phyloP scores from a whole-genome alignment of 2,329 filamentous ascomycete species.

The Tolypocladium tundrense region DNA sequence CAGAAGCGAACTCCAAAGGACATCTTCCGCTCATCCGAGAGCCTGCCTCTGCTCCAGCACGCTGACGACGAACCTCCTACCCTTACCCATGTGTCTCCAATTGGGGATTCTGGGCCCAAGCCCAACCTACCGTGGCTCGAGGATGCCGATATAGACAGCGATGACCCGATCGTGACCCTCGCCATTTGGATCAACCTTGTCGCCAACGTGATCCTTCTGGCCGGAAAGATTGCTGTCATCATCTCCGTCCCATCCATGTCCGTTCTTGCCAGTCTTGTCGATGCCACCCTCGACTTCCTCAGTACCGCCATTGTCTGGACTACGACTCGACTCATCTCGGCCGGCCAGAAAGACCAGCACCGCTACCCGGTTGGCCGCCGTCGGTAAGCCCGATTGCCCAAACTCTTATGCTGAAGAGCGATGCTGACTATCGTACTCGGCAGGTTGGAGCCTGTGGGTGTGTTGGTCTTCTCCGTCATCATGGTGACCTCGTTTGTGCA shows the following conservation, averaged over 20 bases:
- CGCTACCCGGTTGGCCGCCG: conserved; percentile 70
- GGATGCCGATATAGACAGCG: conserved; percentile 61
- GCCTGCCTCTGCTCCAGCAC: conserved; percentile 50
- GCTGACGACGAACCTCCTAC: conserved; percentile 34
- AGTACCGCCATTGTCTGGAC: conserved; percentile 73
- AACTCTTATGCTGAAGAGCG: not conserved
- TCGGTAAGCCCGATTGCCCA: conserved; percentile 20
- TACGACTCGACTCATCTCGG: conserved; percentile 60
- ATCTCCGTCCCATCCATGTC: conserved; percentile 72
- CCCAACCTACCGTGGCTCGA: conserved; percentile 61
- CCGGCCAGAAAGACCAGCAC: conserved; percentile 60
- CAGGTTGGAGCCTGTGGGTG: conserved; percentile 67
- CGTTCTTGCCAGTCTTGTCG: conserved; percentile 68
- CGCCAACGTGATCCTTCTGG: conserved; percentile 66
- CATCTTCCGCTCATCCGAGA: conserved; percentile 68
- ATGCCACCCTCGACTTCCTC: conserved; percentile 71
- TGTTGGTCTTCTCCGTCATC: conserved; percentile 73
- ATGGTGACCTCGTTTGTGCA: conserved; percentile 82
- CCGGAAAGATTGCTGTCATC: conserved; percentile 68
- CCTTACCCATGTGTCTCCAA: conserved; percentile 7
- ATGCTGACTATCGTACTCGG: conserved; percentile 9
- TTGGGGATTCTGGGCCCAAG: conserved; percentile 25
- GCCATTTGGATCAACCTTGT: conserved; percentile 80
- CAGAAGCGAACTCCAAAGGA: conserved; percentile 76
- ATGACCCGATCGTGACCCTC: conserved; percentile 66